These are phyloP conservation scores for Thecaphora thlaspeos DNA, from an alignment of 1,284 basidiomycete species.

Conservation along the genomic window DNA sequence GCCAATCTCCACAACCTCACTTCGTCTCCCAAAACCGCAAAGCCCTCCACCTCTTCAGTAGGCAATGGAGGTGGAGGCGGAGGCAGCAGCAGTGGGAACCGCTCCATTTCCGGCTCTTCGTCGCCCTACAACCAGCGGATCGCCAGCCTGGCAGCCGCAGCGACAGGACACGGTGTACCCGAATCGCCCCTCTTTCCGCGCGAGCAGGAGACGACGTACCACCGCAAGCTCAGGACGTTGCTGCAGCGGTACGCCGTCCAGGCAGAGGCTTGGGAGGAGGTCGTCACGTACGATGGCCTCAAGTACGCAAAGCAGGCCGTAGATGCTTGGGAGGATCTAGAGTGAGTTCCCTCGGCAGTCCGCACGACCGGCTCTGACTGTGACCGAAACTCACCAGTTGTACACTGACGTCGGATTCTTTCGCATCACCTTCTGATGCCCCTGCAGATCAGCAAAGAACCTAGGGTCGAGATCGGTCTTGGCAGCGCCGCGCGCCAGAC, in stretches of 20 bases:
- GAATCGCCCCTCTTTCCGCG: conserved; percentile 23
- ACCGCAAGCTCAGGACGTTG: conserved; percentile 36
- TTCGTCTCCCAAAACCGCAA: conserved; percentile 13
- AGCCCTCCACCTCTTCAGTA: conserved; percentile 6
- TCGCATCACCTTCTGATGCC: neutral
- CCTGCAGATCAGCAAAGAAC: neutral
- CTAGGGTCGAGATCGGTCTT: neutral
- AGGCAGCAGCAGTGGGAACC: neutral
- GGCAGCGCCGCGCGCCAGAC: neutral
- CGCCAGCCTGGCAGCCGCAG: neutral
- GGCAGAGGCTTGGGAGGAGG: conserved; percentile 42
- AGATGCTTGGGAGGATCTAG: conserved; percentile 42
- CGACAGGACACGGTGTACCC: conserved; percentile 1
- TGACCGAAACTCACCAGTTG: neutral
- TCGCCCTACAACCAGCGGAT: neutral
- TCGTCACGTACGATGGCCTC: conserved; percentile 47
- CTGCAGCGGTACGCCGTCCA: conserved; percentile 34
- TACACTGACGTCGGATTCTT: neutral
- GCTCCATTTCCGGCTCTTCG: neutral
- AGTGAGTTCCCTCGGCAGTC: conserved; percentile 1
- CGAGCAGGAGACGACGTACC: conserved; percentile 43
- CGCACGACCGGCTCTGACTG: neutral
- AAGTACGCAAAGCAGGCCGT: conserved; percentile 40
- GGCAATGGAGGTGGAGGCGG: neutral
- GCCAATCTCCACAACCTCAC: conserved; percentile 14